Percentiles rank a stretch among this genome's conserved stretches.
These are phyloP conservation scores for Leccinum subgranulosum DNA, from an alignment of 768 basidiomycete species.

Conservation along the genomic window DNA sequence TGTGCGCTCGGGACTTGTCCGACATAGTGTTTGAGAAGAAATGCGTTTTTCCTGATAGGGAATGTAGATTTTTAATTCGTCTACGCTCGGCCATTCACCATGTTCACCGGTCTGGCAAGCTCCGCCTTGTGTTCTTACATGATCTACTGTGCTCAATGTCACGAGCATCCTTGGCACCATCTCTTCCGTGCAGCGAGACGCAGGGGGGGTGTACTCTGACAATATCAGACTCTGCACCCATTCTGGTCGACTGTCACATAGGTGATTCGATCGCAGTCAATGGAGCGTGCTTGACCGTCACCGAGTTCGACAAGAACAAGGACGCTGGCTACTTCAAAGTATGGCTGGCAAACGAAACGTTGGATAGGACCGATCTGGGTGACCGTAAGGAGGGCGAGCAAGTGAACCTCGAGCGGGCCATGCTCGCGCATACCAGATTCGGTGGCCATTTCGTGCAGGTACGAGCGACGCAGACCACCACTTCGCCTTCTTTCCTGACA, in stretches of 20 bases:
- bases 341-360: slow-evolving; percentile 94
- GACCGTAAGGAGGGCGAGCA: slow-evolving; percentile 73
- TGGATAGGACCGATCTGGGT: slow-evolving; percentile 87
- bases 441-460: slow-evolving; percentile 99
- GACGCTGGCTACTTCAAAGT: slow-evolving; percentile 85
- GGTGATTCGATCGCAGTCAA: slow-evolving; percentile 95
- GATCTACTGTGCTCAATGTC: slow-evolving; percentile 3
- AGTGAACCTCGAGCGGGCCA: slow-evolving; percentile 92
- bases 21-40: slow-evolving; percentile 14
- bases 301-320: slow-evolving; percentile 63
- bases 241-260: slow-evolving; percentile 85
- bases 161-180: slow-evolving; percentile 82
- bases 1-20: neutral
- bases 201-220: slow-evolving; percentile 78
- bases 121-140: neutral
- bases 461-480: slow-evolving; percentile 11
- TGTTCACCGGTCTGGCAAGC: slow-evolving; percentile 82
- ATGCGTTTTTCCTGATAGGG: neutral
- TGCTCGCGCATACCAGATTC: slow-evolving; percentile 87
- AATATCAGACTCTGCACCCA: slow-evolving; percentile 64
- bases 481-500: neutral
- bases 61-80: neutral
- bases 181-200: slow-evolving; percentile 56
- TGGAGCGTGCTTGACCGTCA: slow-evolving; percentile 89
- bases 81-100: slow-evolving; percentile 25